A percentile compares a stretch with the other conserved stretches of the same genome.
Evolutionary conservation across 495 filamentous ascomycete genomes (phyloP).

Genomic region (Aspergillus leporis): DNA sequence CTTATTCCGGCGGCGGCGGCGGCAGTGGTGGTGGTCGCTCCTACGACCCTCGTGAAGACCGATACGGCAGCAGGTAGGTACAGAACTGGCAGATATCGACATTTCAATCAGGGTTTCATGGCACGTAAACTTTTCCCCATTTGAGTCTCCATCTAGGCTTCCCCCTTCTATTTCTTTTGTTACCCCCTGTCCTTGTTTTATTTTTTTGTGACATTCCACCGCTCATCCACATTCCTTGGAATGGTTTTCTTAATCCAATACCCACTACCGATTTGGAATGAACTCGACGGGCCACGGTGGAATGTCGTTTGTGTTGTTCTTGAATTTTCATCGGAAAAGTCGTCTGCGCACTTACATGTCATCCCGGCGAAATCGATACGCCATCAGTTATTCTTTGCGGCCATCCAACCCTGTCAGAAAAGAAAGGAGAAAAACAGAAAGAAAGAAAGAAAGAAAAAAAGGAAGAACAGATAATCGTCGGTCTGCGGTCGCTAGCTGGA

Average conservation of each 20-base stretch:
- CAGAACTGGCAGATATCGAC: slow-evolving; percentile 6
- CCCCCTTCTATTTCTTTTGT: slow-evolving; percentile 14
- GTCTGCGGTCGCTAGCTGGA: slow-evolving; percentile 43
- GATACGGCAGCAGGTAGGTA: slow-evolving; percentile 48
- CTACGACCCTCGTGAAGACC: slow-evolving; percentile 53
- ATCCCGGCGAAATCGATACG: slow-evolving; percentile 37
- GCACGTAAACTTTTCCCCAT: slow-evolving; percentile 18
- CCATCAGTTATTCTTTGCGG: slow-evolving; percentile 31
- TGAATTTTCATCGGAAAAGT: slow-evolving; percentile 23
- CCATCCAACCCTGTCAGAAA: slow-evolving; percentile 31
- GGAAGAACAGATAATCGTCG: slow-evolving; percentile 29
- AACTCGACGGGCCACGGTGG: slow-evolving; percentile 38
- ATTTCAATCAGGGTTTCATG: slow-evolving; percentile 12
- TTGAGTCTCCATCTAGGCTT: slow-evolving; percentile 13
- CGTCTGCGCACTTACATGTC: slow-evolving; percentile 34
- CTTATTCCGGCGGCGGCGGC: slow-evolving; percentile 27
- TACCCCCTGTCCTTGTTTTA: slow-evolving; percentile 18
- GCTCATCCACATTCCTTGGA: slow-evolving; percentile 25
- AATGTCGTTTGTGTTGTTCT: slow-evolving; percentile 36
- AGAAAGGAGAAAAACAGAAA: slow-evolving; percentile 11
- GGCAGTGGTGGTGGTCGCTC: slow-evolving; percentile 46
- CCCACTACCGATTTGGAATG: slow-evolving; percentile 31
- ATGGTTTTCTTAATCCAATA: slow-evolving; percentile 30
- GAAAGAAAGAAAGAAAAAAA: slow-evolving; percentile 8
- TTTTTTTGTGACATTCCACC: slow-evolving; percentile 8